Base-by-base conservation (phyloP, 805 yeast genomes). In the Myxozyma udenii region DNA sequence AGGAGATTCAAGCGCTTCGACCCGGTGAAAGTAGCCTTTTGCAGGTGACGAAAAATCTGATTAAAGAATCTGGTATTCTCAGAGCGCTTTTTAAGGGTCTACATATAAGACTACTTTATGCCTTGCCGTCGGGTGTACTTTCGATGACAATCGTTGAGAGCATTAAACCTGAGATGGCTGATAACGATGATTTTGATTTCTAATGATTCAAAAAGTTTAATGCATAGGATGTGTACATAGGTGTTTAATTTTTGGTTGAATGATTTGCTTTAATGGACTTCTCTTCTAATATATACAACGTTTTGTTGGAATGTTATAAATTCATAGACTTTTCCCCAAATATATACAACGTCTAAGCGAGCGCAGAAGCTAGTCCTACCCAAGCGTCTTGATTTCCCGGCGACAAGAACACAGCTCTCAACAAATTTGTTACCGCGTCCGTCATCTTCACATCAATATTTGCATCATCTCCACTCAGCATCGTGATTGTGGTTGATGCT, bases 381-480 rank as follows among this genome's bases (percentile, higher is more conserved):
- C 72, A 68, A 1, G 73, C 76, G 1, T 63, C 57, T 1, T 46
- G 46, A 50, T 69, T 75, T 67, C 78, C 71, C 0, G 95, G 95
- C 25, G 79, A 69, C 33, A 86, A 65, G 61, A 86, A 75, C 7
- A 87, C 61, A 6, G 89, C 83, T 53, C 95, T 73, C 64, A 87
- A 95, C 2, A 80, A 69, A 45, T 77, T 78, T 48, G 83, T 68
- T 3, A 81, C 53, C 3, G 74, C 66, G 0, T 82, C 80, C 4
- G 37, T 28, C n/a, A n/a, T n/a, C 14, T 28, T 28, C 33, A 28
- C 14, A 9, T 28, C 33, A 28, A 28, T 28, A 9, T 28, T 9
- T 28, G 9, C 33, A 28, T 28, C 33, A 37, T 44, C 37, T n/a
- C n/a, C n/a, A 32, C 23, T 41, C 35, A 41, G 23, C 18, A 6